A percentile compares a stretch with the other conserved stretches of the same genome.
phyloP scores from a whole-genome alignment of 1,139 yeast genomes.

The Yamadazyma triangularis region DNA sequence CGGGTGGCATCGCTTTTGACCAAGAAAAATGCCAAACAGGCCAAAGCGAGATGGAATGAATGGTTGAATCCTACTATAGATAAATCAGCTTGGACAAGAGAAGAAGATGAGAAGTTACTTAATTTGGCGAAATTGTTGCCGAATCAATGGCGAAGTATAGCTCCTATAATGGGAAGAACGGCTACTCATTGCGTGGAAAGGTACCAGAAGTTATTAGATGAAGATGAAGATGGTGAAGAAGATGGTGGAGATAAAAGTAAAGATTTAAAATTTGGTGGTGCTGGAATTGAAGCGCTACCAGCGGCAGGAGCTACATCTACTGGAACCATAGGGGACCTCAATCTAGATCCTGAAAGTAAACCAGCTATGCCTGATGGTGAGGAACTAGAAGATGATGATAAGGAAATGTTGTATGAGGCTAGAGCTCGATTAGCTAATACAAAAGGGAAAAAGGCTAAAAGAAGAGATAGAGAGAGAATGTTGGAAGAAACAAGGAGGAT shows the following conservation, averaged over 20 bases:
- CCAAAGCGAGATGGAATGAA: conserved; percentile 90
- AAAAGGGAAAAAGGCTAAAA: conserved; percentile 90
- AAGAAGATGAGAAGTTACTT: conserved; percentile 73
- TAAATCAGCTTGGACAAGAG: conserved; percentile 63
- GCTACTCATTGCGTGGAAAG: conserved; percentile 88
- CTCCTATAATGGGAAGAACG: conserved; percentile 76
- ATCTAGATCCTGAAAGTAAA: conserved; percentile 71
- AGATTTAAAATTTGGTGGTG: conserved; percentile 45
- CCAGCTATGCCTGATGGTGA: conserved; percentile 81
- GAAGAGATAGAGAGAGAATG: conserved; percentile 85
- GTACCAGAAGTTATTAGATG: conserved; percentile 72
- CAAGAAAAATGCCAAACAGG: conserved; percentile 85
- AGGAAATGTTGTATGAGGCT: conserved; percentile 92
- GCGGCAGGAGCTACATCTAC: conserved; percentile 28
- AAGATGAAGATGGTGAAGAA: conserved; percentile 23
- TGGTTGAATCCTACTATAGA: conserved; percentile 74
- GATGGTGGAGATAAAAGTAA: conserved; percentile 21
- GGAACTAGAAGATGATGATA: conserved; percentile 81
- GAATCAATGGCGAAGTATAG: conserved; percentile 91
- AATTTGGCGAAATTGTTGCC: conserved; percentile 70
- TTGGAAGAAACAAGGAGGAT: conserved; percentile 67
- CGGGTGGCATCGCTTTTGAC: conserved; percentile 84
- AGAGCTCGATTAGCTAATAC: conserved; percentile 88
- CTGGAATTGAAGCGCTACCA: conserved; percentile 51
- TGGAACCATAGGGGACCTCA: conserved; percentile 47